Percentiles rank a stretch among this genome's conserved stretches.
These are phyloP conservation scores for Epithele typhae DNA, from an alignment of 768 basidiomycete species.

Conservation along the genomic window DNA sequence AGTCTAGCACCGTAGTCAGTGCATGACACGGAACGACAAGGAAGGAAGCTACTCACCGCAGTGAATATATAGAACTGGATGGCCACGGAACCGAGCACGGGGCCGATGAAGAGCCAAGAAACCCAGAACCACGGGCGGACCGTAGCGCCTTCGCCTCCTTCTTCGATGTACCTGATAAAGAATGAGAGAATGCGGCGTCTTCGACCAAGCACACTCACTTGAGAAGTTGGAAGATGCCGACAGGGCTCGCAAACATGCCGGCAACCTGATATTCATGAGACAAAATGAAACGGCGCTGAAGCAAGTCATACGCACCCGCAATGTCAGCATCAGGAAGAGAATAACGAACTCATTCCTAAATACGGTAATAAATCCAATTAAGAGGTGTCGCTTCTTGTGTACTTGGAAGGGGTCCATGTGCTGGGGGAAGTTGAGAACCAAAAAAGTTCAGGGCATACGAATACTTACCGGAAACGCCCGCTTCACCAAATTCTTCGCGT, in stretches of 20 bases:
- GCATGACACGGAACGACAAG: too few species aligned
- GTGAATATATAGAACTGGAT: constrained; percentile 50
- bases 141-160: constrained; percentile 39
- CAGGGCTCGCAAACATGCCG: background rate
- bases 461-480: constrained; percentile 29
- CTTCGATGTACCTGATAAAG: constrained; percentile 27
- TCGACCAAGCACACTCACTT: constrained; percentile 12
- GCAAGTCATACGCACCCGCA: too few species aligned
- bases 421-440: constrained; percentile 3
- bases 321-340: constrained; percentile 3
- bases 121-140: constrained; percentile 73
- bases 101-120: constrained; percentile 42
- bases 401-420: constrained; percentile 32
- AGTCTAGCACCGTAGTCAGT: too few species aligned
- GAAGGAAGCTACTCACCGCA: too few species aligned
- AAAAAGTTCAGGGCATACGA: too few species aligned
- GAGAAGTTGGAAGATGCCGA: constrained; percentile 32
- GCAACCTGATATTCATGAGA: constrained; percentile 8
- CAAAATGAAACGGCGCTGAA: too few species aligned
- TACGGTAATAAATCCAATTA: constrained; percentile 24
- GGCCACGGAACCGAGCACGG: constrained; percentile 35
- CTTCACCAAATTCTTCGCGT: constrained; percentile 22
- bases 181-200: too few species aligned
- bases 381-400: constrained; percentile 26
- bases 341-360: constrained; percentile 14